Evolutionary conservation across 306 rosid species (phyloP).

Genomic region (Canavalia gladiata): DNA sequence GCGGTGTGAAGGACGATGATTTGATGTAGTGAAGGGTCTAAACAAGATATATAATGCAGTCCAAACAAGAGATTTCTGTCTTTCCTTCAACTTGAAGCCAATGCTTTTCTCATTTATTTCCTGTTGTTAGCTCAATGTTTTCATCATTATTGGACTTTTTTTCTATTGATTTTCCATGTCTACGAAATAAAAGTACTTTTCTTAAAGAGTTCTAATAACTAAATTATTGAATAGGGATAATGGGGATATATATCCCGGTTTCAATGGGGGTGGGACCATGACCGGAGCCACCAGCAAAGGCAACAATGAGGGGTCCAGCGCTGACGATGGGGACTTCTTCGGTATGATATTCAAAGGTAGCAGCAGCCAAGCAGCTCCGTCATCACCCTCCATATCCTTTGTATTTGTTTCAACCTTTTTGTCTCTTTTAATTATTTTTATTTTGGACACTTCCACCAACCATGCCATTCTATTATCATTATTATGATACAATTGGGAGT

Average conservation of each 20-base stretch:
- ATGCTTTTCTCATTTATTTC: not conserved
- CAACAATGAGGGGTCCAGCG: slow-evolving; percentile 53
- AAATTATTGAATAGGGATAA: slow-evolving; percentile 67
- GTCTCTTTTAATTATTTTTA: slow-evolving; percentile 63
- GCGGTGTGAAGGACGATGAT: slow-evolving; percentile 8
- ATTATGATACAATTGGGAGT: slow-evolving; percentile 45
- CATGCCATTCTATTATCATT: slow-evolving; percentile 53
- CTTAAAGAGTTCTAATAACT: slow-evolving; percentile 9
- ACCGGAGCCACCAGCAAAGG: slow-evolving; percentile 61
- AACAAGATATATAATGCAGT: slow-evolving; percentile 5
- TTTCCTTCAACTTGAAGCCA: slow-evolving; percentile 41
- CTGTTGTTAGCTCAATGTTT: not conserved
- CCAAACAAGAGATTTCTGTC: slow-evolving; percentile 12
- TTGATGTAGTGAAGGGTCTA: slow-evolving; percentile 26
- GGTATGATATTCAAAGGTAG: slow-evolving; percentile 82
- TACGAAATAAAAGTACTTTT: slow-evolving; percentile 33
- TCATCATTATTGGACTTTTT: slow-evolving; percentile 11
- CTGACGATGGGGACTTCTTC: slow-evolving; percentile 69
- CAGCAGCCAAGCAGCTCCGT: slow-evolving; percentile 60
- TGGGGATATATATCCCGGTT: slow-evolving; percentile 59
- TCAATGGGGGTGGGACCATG: slow-evolving; percentile 65
- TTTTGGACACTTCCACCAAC: slow-evolving; percentile 61
- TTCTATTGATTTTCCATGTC: slow-evolving; percentile 5
- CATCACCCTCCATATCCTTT: slow-evolving; percentile 50
- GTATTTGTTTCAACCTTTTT: slow-evolving; percentile 55